phyloP scores from a whole-genome alignment of 2,329 filamentous ascomycete genomes.

The Alternaria rosae region DNA sequence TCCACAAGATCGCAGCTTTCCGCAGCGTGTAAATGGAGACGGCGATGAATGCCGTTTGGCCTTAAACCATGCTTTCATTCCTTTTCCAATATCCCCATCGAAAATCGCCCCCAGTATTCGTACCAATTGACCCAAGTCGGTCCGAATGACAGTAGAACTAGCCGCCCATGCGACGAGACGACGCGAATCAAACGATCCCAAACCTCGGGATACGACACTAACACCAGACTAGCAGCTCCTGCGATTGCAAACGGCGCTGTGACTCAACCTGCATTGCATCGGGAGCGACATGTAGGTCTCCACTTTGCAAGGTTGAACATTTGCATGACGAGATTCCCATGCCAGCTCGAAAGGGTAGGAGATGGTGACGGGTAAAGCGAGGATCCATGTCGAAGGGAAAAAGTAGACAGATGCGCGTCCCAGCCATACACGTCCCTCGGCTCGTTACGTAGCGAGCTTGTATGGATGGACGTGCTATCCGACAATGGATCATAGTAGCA shows the following conservation, averaged over 20 bases:
- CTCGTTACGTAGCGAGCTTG: neutral
- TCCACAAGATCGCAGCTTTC: neutral
- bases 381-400: neutral
- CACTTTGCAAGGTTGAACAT: neutral
- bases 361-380: neutral
- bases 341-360: neutral
- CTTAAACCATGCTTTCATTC: neutral
- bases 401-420: neutral
- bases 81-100: neutral
- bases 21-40: neutral
- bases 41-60: neutral
- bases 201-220: neutral
- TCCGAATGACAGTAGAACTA: conserved; percentile 2
- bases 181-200: neutral
- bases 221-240: neutral
- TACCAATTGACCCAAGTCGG: neutral
- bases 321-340: conserved; percentile 1
- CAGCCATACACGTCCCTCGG: conserved; percentile 7
- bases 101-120: neutral
- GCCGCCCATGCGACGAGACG: neutral
- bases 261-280: conserved; percentile 1
- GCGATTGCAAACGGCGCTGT: conserved; percentile 1
- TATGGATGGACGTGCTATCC: neutral
- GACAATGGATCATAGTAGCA: neutral
- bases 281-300: neutral